Evolutionary conservation across 768 basidiomycete species (phyloP).

Genomic region (Paxillus involutus): DNA sequence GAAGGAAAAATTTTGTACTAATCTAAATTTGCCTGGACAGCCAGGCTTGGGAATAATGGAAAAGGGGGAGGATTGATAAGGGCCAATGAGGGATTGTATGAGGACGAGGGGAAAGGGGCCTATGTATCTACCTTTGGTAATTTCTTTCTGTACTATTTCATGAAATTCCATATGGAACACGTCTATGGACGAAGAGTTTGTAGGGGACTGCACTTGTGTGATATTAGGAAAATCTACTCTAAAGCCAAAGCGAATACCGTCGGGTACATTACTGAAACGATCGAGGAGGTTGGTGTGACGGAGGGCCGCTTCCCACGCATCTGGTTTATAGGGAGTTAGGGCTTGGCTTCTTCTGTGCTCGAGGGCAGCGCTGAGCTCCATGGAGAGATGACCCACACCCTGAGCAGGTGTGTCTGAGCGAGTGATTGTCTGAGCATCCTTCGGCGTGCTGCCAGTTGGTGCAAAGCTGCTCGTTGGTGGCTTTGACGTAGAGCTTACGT

Average conservation of each 20-base stretch:
- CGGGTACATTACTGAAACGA: not conserved
- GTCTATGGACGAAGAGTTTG: not conserved
- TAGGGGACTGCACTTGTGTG: not conserved
- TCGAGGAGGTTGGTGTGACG: not conserved
- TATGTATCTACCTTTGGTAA: slow-evolving; percentile 15
- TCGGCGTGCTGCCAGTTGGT: not conserved
- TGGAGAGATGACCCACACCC: not conserved
- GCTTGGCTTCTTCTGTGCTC: not conserved
- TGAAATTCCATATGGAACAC: not conserved
- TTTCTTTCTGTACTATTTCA: not conserved
- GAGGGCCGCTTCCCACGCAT: not conserved
- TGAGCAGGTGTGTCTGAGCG: not conserved
- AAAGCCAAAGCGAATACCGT: not conserved
- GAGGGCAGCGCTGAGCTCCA: slow-evolving; percentile 8
- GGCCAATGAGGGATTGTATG: slow-evolving; percentile 10
- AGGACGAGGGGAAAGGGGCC: slow-evolving; percentile 5
- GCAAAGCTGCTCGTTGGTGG: not conserved
- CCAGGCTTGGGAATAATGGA: slow-evolving; percentile 21
- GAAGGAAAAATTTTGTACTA: slow-evolving; percentile 22
- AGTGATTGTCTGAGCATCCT: slow-evolving; percentile 1
- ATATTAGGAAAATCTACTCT: slow-evolving; percentile 2
- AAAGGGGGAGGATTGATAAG: slow-evolving; percentile 18
- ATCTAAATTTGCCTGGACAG: slow-evolving; percentile 8
- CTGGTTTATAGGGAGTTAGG: slow-evolving; percentile 4
- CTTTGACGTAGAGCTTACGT: too few species aligned